Percentiles rank a stretch among this genome's conserved stretches.
phyloP scores from a whole-genome alignment of 2,329 filamentous ascomycete species.

The Emergomyces pasteurianus region DNA sequence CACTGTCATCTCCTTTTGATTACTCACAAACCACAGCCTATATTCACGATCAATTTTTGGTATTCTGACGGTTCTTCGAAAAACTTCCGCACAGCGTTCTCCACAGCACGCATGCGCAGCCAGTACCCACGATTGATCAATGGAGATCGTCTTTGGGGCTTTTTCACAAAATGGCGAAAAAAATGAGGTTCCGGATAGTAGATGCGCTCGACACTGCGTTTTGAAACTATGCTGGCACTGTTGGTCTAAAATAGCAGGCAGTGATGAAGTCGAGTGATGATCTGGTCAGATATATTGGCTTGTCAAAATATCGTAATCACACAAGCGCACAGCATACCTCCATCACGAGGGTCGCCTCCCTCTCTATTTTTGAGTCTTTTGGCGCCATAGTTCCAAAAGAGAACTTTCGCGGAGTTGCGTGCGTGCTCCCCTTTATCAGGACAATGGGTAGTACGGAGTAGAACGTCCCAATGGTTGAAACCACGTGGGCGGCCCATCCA shows the following conservation, averaged over 20 bases:
- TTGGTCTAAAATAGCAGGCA: constrained; percentile 63
- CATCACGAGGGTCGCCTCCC: constrained; percentile 43
- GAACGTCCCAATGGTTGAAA: too few relatives aligned
- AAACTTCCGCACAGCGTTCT: constrained; percentile 62
- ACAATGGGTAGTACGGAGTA: not conserved
- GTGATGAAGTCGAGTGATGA: not conserved
- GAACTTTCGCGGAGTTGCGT: not conserved
- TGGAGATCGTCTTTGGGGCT: constrained; percentile 70
- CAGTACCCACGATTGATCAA: constrained; percentile 86
- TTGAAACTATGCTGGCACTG: constrained; percentile 83
- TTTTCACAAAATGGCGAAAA: constrained; percentile 77
- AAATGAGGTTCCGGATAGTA: constrained; percentile 76
- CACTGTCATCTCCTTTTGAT: not conserved
- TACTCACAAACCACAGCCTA: constrained; percentile 82
- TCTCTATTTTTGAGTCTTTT: constrained; percentile 21
- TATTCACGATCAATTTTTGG: constrained; percentile 63
- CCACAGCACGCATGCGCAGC: constrained; percentile 72
- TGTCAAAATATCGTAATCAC: constrained; percentile 12
- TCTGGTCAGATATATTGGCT: constrained; percentile 3
- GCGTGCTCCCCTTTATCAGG: not conserved
- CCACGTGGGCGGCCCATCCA: too few relatives aligned
- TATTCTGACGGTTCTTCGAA: constrained; percentile 46
- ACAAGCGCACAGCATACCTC: constrained; percentile 27
- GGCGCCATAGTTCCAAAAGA: constrained; percentile 9
- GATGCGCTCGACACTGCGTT: constrained; percentile 79